Base-by-base conservation (phyloP, 805 yeast genomes). In the Yueomyces sinensis region DNA sequence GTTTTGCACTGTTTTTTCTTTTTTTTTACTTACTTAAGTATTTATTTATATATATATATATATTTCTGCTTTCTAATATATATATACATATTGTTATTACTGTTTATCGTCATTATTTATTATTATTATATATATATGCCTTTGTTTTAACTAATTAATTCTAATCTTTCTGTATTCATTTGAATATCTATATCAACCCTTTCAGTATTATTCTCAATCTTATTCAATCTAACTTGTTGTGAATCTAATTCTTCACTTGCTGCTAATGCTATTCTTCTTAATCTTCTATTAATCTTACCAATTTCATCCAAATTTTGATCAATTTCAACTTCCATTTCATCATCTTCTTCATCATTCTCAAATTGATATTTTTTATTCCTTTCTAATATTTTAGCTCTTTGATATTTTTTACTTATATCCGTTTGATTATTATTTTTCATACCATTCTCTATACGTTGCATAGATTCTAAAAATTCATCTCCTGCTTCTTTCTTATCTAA, bases 281-380 rank as follows among this genome's bases (percentile, higher is more conserved):
- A 68, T 40, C 84, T 72, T 33, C 67, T 65, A 22, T 93, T 72
- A 39, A 78, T 71, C 25, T 66, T 66, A 13, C 72, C 69, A 32
- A 91, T 78, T 52, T 78, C 83, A 45, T 82, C 87, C 56, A 89
- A 63, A 49, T 89, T 89, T 42, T 68, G 62, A 35, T 84, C 86
- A 44, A 86, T 72, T 56, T 86, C 94, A 42, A 76, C 71, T 50
- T 89, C 97, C 72, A 84, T 72, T 43, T 76, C 89, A 47, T 86
- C 94, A 56, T 89, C 97, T 54, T 87, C 95, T 33, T 76, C 74
- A 56, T 87, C 96, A 32, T 79, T 81, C 50, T 83, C 95, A 46
- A 83, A 81, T 48, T 81, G 82, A 57, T 78, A 84, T 42, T 73
- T 61, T 37, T 72, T 62, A 3, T 91, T 78, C 27, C 74, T 76